Conservation (phyloP, 805 yeast genomes). For the Yarrowia hollandica region DNA sequence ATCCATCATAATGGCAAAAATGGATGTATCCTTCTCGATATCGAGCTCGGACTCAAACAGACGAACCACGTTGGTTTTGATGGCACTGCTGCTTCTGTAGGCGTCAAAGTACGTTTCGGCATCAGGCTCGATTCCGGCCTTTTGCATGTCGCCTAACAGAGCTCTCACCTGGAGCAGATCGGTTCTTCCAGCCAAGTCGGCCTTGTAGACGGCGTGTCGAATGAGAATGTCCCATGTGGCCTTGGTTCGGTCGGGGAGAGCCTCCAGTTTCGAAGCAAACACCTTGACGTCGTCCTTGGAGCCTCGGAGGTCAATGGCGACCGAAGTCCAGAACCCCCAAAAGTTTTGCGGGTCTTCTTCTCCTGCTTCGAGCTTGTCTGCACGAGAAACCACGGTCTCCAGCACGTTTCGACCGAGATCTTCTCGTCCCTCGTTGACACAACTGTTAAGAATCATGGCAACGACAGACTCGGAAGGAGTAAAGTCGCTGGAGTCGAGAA, state of each 20-base stretch:
- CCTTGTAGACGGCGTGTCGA: conserved; percentile 41
- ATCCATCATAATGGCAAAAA: conserved; percentile 44
- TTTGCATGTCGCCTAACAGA: conserved; percentile 32
- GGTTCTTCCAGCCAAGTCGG: background rate
- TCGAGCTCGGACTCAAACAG: conserved; percentile 41
- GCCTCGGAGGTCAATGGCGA: conserved; percentile 11
- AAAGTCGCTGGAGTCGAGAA: conserved; percentile 9
- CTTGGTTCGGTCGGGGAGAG: conserved; percentile 29
- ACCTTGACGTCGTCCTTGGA: background rate
- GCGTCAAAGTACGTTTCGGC: conserved; percentile 37
- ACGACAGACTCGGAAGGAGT: background rate
- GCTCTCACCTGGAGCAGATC: conserved; percentile 30
- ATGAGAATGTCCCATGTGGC: conserved; percentile 44
- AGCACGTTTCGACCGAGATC: conserved; percentile 22
- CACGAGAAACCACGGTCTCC: background rate
- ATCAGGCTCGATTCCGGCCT: conserved; percentile 35
- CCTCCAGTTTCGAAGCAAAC: background rate
- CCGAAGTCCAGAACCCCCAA: conserved; percentile 8
- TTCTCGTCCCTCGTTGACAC: conserved; percentile 11
- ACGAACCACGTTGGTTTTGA: conserved; percentile 33
- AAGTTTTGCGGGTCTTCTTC: conserved; percentile 11
- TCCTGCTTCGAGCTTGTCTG: background rate
- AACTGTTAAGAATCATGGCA: conserved; percentile 7
- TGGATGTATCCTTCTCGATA: conserved; percentile 43
- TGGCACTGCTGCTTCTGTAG: conserved; percentile 34